These are phyloP conservation scores for Penicillium sp. DNA, from an alignment of 2,329 filamentous ascomycete species.

Conservation along the genomic window DNA sequence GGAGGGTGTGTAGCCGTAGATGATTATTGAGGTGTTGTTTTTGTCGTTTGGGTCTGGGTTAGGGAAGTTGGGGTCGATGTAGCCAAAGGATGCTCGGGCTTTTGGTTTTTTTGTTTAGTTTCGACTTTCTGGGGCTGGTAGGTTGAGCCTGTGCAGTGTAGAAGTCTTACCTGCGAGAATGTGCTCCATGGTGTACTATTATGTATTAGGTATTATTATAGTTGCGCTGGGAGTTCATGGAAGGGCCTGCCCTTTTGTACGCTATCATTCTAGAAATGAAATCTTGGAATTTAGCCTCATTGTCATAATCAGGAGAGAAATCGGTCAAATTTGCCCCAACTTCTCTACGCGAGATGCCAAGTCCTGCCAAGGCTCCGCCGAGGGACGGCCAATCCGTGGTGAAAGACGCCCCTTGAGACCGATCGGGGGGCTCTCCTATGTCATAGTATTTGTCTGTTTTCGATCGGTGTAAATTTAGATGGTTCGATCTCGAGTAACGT, in stretches of 20 bases:
- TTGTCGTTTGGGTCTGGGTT: not conserved
- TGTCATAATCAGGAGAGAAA: not conserved
- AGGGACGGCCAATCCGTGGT: not conserved
- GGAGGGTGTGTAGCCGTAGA: conserved; percentile 17
- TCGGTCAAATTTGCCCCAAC: not conserved
- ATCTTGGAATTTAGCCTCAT: not conserved
- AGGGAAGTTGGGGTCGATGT: conserved; percentile 1
- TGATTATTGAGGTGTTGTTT: not conserved
- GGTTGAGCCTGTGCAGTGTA: not conserved
- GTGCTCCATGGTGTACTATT: not conserved
- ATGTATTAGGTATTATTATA: not conserved
- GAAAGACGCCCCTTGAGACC: not conserved
- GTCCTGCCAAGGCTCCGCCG: not conserved
- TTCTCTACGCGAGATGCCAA: conserved; percentile 3
- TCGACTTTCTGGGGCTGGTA: too few species aligned
- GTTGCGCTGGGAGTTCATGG: not conserved
- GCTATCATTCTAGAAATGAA: too few species aligned
- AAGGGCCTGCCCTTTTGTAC: too few species aligned
- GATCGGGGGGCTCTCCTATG: not conserved
- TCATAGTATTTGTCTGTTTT: not conserved
- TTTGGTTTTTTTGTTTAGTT: not conserved
- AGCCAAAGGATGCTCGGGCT: not conserved
- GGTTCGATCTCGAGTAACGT: not conserved
- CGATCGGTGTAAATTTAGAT: not conserved
- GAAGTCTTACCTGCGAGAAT: not conserved